Evolutionary conservation across 139 green algal species (phyloP), one percentile per base, ranked within the genome.

Genomic region (Trebouxia sp.): DNA sequence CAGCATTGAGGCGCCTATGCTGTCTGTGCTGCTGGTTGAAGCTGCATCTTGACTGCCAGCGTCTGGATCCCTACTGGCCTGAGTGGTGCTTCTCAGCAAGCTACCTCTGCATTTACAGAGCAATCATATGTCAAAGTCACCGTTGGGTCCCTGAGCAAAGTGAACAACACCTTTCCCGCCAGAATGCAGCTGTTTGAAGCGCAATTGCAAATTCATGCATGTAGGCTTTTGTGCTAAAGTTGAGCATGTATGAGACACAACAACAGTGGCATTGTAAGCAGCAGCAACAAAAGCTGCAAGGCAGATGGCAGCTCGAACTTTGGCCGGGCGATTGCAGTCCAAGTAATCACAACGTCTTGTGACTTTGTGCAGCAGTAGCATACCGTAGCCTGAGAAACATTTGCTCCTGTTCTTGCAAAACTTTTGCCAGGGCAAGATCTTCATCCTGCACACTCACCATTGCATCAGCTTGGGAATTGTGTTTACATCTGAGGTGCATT

Each of bases 381-480:
- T 37, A 37, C 69, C 42, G 53, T 20, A 77, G 69, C 41, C 42
- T 77, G 22, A 77, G 75, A 53, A 87, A 89, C 26, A 77, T 85
- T 35, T 83, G 79, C 65, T 89, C 85, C 80, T 89, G 85, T 9
- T 87, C 83, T 72, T 89, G 85, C 50, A 89, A 53, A 20, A 87
- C 56, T 80, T 89, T 89, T 24, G 85, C 85, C 32, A 89, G 75
- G 39, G 83, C 83, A 37, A 86, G 24, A n/a, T 89, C 84, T 3
- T 85, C 76, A 65, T 87, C 75, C 84, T 85, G 53, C 53, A 81
- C 11, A 12, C 4, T n/a, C n/a, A n/a, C n/a, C n/a, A n/a, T n/a
- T n/a, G n/a, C n/a, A n/a, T n/a, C n/a, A n/a, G n/a, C 22, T 58
- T 17, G 50, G 50, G 50, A 58, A 17, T 28, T 22, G 20, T 58